Conservation (phyloP, 108 stramenopile species). For the Nitzschia palea region DNA sequence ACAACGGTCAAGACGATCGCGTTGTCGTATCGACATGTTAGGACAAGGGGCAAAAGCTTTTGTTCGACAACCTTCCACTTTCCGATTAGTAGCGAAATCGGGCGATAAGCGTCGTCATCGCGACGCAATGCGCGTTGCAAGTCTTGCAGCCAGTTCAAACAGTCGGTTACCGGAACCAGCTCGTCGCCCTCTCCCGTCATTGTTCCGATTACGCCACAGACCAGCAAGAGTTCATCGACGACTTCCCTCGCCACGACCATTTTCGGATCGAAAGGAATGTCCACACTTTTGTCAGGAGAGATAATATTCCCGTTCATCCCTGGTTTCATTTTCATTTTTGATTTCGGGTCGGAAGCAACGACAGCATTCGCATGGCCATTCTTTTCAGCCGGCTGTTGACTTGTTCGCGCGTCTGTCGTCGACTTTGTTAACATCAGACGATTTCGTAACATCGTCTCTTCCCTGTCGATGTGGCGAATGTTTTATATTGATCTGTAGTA, state of each 20-base stretch:
- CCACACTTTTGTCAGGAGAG: background rate
- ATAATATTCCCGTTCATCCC: too few relatives aligned
- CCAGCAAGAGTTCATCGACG: conserved; percentile 80
- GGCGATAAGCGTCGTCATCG: conserved; percentile 78
- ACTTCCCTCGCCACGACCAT: conserved; percentile 73
- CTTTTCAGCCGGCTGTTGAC: too few relatives aligned
- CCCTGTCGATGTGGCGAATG: too few relatives aligned
- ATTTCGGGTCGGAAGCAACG: too few relatives aligned
- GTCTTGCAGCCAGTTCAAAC: conserved; percentile 87
- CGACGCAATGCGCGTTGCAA: conserved; percentile 84
- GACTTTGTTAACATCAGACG: too few relatives aligned
- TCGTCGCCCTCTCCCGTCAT: conserved; percentile 26
- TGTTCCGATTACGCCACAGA: conserved; percentile 87
- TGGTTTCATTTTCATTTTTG: too few relatives aligned
- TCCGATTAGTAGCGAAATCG: conserved; percentile 73
- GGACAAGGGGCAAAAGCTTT: conserved; percentile 78
- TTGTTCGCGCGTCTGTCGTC: too few relatives aligned
- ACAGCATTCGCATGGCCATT: too few relatives aligned
- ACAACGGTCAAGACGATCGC: conserved; percentile 78
- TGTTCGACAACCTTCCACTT: conserved; percentile 82
- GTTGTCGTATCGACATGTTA: conserved; percentile 78
- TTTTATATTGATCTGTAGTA: too few relatives aligned
- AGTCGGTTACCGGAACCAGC: conserved; percentile 80
- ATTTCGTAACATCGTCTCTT: too few relatives aligned
- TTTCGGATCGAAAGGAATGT: conserved; percentile 25